phyloP scores from a whole-genome alignment of 164 flowering plant species.

The Houttuynia cordata region DNA sequence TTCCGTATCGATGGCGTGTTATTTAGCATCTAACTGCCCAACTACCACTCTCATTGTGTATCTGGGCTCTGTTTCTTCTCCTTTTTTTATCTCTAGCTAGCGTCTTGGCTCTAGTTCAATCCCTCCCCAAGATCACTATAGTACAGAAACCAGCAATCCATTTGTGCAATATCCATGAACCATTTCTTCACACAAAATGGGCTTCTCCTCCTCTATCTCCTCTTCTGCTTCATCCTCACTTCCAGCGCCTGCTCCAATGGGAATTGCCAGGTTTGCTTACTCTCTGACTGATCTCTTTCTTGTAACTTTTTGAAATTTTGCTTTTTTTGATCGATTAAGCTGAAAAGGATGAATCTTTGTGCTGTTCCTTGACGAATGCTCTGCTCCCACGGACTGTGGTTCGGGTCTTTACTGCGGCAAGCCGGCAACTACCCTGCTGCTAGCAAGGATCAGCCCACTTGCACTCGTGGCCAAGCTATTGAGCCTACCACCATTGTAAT shows the following conservation, averaged over 20 bases:
- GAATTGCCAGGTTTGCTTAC: conserved; percentile 44
- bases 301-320: not conserved
- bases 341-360: not conserved
- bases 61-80: no score
- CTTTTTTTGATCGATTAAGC: not conserved
- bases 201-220: not conserved
- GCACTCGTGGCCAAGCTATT: conserved; percentile 72
- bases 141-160: no score
- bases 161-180: not conserved
- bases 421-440: conserved; percentile 63
- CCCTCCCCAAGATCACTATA: no score
- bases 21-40: no score
- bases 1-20: no score
- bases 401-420: conserved; percentile 83
- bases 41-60: no score
- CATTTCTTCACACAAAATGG: not conserved
- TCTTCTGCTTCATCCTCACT: not conserved
- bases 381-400: conserved; percentile 55
- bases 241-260: conserved; percentile 41
- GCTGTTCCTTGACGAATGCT: conserved; percentile 64
- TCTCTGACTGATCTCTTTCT: not conserved
- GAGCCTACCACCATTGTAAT: conserved; percentile 60
- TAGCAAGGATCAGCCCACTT: conserved; percentile 50
- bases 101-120: no score
- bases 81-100: no score